Base-by-base conservation (phyloP, 1,139 yeast species). In the Blastobotrys serpentis region DNA sequence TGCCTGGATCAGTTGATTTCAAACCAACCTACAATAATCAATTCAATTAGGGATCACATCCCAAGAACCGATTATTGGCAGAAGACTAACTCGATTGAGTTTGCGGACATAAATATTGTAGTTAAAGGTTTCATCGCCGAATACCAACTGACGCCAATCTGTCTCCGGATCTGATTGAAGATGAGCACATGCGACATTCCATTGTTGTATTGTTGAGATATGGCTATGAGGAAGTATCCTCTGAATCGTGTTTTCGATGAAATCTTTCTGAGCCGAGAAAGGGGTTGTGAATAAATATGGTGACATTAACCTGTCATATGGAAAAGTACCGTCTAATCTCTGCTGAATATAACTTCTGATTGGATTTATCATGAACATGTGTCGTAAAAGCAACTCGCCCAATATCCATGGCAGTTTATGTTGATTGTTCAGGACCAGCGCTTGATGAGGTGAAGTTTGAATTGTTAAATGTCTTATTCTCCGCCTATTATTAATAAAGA, bases 51-150 rank as follows among this genome's bases (percentile, higher is more conserved):
- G 34, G 5, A 30, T 13, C 6, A 30, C 6, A 30, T 30, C 34
- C 34, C 34, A 30, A 11, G 34, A 30, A 30, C 34, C 34, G n/a
- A 30, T 30, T 8, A 30, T 30, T 5, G 34, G 34, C 5, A 30
- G n/a, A 5, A 30, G 13, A 11, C 34, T 30, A 5, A 30, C 34
- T n/a, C 34, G 5, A 4, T 30, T 13, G 13, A 30, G 13, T 14
- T 30, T 30, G 4, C 16, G 34, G 6, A 30, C 34, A 14, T 30
- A 30, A 5, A 30, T 30, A 11, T 30, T 30, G 16, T 30, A 30
- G n/a, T 30, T 30, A 13, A 30, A 30, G 13, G 7, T 30, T 8
- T 30, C 34, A 11, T 30, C 34, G 7, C 34, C 34, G n/a, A 30
- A 30, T 11, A 14, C 34, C n/a, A 30, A 11, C 34, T 11, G 7